Evolutionary conservation across 768 basidiomycete genomes (phyloP).

Genomic region (Naganishia onofrii): DNA sequence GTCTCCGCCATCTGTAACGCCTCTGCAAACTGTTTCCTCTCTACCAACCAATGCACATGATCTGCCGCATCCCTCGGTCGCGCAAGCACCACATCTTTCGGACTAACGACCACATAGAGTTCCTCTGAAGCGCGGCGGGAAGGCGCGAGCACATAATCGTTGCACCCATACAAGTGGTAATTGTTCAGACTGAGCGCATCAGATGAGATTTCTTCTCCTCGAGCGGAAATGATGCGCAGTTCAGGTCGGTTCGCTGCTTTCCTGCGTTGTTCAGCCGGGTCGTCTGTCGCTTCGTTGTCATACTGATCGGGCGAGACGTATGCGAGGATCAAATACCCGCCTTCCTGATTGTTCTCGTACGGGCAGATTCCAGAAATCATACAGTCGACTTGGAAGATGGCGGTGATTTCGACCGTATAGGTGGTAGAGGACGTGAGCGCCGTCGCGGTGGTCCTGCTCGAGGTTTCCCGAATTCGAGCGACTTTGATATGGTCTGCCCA

Average conservation of each 20-base stretch:
- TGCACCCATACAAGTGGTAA: conserved; percentile 82
- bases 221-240: conserved; percentile 80
- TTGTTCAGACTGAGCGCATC: conserved; percentile 77
- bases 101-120: conserved; percentile 79
- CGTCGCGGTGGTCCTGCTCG: conserved; percentile 25
- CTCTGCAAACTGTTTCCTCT: conserved; percentile 79
- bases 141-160: conserved; percentile 77
- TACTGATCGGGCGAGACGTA: conserved; percentile 75
- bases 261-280: conserved; percentile 71
- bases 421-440: conserved; percentile 44
- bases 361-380: conserved; percentile 90
- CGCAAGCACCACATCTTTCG: conserved; percentile 82
- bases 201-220: conserved; percentile 79
- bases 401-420: conserved; percentile 76
- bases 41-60: conserved; percentile 88
- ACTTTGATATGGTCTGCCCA: conserved; percentile 95
- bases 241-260: conserved; percentile 89
- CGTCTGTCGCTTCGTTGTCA: conserved; percentile 69
- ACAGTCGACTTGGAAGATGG: conserved; percentile 87
- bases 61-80: conserved; percentile 81
- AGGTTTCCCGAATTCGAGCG: conserved; percentile 57
- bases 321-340: conserved; percentile 73
- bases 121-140: conserved; percentile 53
- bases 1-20: conserved; percentile 77
- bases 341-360: conserved; percentile 54